Base-by-base conservation (phyloP, 1,284 basidiomycete genomes). In the Tylopilus sp. region DNA sequence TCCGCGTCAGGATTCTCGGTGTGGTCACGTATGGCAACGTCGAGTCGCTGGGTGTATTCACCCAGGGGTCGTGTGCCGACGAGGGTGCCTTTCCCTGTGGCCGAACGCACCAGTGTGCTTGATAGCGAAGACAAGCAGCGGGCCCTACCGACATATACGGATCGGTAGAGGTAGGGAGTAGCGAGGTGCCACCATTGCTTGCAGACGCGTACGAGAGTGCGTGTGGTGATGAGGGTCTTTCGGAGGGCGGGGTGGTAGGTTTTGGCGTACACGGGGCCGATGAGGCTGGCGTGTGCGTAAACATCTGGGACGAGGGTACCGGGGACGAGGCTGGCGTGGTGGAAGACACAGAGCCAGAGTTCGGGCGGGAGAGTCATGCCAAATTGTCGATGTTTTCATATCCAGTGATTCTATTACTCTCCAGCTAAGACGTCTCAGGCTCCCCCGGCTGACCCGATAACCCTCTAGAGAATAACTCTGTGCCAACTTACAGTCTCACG, bases 391-490 rank as follows among this genome's bases (percentile, higher is more conserved):
- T n/a, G n/a, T n/a, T n/a, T n/a, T n/a, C n/a, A n/a, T n/a, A n/a
- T n/a, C n/a, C n/a, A n/a, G n/a, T n/a, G n/a, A n/a, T n/a, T n/a
- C n/a, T n/a, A n/a, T n/a, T n/a, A n/a, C n/a, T n/a, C n/a, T n/a
- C n/a, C n/a, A n/a, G n/a, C n/a, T n/a, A n/a, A n/a, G n/a, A n/a
- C n/a, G n/a, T n/a, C n/a, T n/a, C n/a, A n/a, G n/a, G n/a, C n/a
- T n/a, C n/a, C n/a, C n/a, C n/a, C n/a, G n/a, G n/a, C n/a, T n/a
- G n/a, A n/a, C 7, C 34, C 30, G n/a, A 52, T 13, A 15, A 23
- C 29, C 13, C 29, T 31, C 46, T 12, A 86, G 85, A 60, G 85
- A 88, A 65, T 89, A 84, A n/a, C n/a, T 89, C 59, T 85, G 86
- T 87, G 62, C n/a, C n/a, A 21, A 37, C n/a, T n/a, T n/a, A n/a